Evolutionary conservation across 164 flowering plant genomes (phyloP), one percentile per base, ranked within the genome.

Genomic region (Aristolochia californica): DNA sequence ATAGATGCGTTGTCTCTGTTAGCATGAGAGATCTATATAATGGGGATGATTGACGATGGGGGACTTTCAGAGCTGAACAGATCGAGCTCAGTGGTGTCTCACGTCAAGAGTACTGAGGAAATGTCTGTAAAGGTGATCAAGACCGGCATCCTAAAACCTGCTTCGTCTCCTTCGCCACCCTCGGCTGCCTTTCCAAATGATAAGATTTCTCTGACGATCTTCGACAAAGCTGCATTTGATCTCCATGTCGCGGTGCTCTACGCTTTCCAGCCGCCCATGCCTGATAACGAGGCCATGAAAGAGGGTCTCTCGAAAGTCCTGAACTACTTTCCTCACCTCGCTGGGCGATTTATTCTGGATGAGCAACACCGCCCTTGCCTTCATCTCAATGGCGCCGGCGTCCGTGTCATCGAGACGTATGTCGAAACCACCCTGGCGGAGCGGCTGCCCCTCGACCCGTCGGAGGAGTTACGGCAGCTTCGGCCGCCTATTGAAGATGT

Each of bases 341-440:
- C 66, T 1, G 66, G 60, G 5, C 45, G 66, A 12, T 30, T 56
- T 4, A 23, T 44, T 0, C 17, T 18, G 23, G 66, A 56, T 17
- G 25, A 25, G 1, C 26, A 45, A n/a, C 25, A 43, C 43, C 49
- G 43, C 27, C 47, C 44, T 1, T 21, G 47, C 40, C 48, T 63
- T n/a, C 28, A 55, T 24, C 55, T 63, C 28, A 63, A 56, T 22
- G 58, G 56, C 48, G 55, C 59, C 22, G 66, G 66, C 13, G 44
- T 55, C 27, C 58, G 53, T 23, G 20, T 62, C 21, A 45, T 62
- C 45, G 65, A 62, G 14, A 43, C 65, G 52, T 16, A 38, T 9
- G 53, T 55, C 4, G 22, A 16, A 5, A 10, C 22, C 9, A 47
- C 54, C 1, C 24, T 63, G 48, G 59, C n/a, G 13, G 63, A 51